Evolutionary conservation across 192 early-diverging fungal genomes (phyloP).

Genomic region (Lobosporangium transversale): DNA sequence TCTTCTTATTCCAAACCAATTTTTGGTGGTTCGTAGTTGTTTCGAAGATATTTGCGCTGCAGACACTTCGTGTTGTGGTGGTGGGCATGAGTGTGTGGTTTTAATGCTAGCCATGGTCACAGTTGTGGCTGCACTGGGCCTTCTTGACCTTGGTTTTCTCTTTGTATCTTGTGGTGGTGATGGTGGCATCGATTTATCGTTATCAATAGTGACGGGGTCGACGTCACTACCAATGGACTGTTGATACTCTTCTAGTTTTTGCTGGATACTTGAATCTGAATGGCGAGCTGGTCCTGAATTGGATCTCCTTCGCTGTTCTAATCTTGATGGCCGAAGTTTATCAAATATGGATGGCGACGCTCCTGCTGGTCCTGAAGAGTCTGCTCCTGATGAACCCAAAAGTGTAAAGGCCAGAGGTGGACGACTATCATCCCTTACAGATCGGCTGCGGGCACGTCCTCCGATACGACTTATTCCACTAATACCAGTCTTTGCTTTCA

Average conservation of each 20-base stretch:
- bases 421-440: neutral
- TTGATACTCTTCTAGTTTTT: constrained; percentile 3
- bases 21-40: constrained; percentile 14
- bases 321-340: constrained; percentile 9
- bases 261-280: constrained; percentile 4
- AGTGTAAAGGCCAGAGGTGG: neutral
- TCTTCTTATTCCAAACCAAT: constrained; percentile 44
- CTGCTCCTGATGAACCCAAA: neutral
- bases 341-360: constrained; percentile 18
- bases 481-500: neutral
- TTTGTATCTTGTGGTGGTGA: neutral
- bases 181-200: neutral
- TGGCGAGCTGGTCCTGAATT: constrained; percentile 41
- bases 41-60: too few relatives aligned
- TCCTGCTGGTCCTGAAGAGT: neutral
- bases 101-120: constrained; percentile 5
- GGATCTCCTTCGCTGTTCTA: constrained; percentile 26
- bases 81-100: constrained; percentile 2
- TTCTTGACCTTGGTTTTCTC: constrained; percentile 3
- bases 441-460: constrained; percentile 23
- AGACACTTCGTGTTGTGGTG: neutral
- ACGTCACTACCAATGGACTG: too few relatives aligned
- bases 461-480: neutral
- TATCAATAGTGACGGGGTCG: too few relatives aligned
- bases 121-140: constrained; percentile 21